These are phyloP conservation scores for Pichia inconspicua DNA, from an alignment of 1,139 yeast species.

Conservation along the genomic window DNA sequence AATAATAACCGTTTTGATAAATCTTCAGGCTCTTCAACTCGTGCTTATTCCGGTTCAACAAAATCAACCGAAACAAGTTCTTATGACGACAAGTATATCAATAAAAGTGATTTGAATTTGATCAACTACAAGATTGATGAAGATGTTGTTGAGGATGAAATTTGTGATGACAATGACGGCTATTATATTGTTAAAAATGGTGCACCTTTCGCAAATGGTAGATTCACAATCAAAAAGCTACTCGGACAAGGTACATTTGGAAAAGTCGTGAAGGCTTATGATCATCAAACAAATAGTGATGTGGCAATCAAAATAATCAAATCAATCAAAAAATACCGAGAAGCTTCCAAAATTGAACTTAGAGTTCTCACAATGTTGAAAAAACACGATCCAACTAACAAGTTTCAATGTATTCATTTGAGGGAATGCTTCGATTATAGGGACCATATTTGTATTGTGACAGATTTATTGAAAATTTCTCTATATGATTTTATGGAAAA, in stretches of 20 bases:
- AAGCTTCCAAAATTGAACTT: constrained; percentile 80
- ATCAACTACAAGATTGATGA: constrained; percentile 3
- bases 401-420: constrained; percentile 66
- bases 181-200: constrained; percentile 64
- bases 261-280: constrained; percentile 74
- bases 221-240: constrained; percentile 57
- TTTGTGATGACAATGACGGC: constrained; percentile 71
- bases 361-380: constrained; percentile 71
- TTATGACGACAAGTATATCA: constrained; percentile 12
- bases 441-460: constrained; percentile 89
- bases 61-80: constrained; percentile 19
- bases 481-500: constrained; percentile 81
- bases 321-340: constrained; percentile 70
- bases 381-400: constrained; percentile 64
- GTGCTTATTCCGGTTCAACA: constrained; percentile 8
- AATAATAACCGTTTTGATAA: constrained; percentile 5
- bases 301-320: constrained; percentile 91
- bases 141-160: constrained; percentile 16
- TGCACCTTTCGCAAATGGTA: constrained; percentile 55
- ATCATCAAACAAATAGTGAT: constrained; percentile 46
- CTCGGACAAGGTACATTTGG: constrained; percentile 98
- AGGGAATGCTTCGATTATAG: constrained; percentile 88
- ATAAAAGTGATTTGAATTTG: constrained; percentile 6
- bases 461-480: constrained; percentile 78
- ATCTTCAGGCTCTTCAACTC: constrained; percentile 6